These are phyloP conservation scores for Fraxinus paxiana DNA, from an alignment of 305 asterid genomes.

Conservation along the genomic window DNA sequence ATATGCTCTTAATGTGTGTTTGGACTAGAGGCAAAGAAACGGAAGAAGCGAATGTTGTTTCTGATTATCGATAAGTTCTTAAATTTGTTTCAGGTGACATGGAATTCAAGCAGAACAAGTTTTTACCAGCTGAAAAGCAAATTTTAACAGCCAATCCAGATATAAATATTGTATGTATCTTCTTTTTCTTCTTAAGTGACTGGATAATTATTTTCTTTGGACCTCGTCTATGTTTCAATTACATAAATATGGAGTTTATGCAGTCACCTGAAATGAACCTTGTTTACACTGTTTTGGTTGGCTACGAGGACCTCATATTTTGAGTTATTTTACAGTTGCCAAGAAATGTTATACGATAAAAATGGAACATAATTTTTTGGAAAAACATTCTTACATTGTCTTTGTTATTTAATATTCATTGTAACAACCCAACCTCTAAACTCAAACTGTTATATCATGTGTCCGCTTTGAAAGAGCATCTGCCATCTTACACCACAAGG, in stretches of 20 bases:
- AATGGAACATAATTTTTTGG: not conserved
- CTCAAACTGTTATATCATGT: not conserved
- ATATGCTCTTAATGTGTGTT: not conserved
- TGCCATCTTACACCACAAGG: not conserved
- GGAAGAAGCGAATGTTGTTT: not conserved
- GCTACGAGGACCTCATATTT: not conserved
- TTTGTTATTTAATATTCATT: not conserved
- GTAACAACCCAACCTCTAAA: not conserved
- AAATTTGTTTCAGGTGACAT: conserved; percentile 68
- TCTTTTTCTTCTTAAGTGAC: not conserved
- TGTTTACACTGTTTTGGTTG: not conserved
- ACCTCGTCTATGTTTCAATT: not conserved
- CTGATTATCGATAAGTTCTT: not conserved
- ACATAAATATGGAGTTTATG: not conserved
- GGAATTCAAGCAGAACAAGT: conserved; percentile 98
- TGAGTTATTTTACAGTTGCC: not conserved
- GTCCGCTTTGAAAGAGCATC: not conserved
- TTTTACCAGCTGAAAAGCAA: conserved; percentile 82
- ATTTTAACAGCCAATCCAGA: conserved; percentile 90
- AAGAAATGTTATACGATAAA: not conserved
- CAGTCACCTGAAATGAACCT: not conserved
- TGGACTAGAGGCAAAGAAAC: not conserved
- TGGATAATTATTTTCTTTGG: not conserved
- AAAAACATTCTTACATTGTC: not conserved
- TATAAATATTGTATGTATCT: conserved; percentile 59